Evolutionary conservation across 306 rosid genomes (phyloP).

Genomic region (Rosa rugosa): DNA sequence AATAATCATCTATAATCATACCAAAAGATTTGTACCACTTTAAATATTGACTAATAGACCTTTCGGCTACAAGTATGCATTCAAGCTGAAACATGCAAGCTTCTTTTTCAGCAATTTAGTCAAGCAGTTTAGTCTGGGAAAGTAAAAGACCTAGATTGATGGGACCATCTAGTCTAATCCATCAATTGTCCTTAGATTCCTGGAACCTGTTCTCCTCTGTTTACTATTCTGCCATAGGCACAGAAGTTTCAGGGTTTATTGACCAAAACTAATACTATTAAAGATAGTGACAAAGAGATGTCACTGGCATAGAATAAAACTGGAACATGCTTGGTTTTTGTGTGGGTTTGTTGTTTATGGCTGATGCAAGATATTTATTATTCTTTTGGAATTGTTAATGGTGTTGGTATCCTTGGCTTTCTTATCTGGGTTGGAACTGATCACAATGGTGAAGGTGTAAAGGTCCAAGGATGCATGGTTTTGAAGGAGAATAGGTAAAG

Average conservation of each 20-base stretch:
- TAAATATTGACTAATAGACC: background rate
- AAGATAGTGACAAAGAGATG: too few relatives aligned
- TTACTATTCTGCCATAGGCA: background rate
- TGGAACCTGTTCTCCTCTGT: background rate
- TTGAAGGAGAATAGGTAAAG: too few relatives aligned
- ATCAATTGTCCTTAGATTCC: background rate
- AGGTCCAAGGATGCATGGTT: too few relatives aligned
- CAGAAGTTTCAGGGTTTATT: too few relatives aligned
- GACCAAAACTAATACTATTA: background rate
- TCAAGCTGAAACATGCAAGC: too few relatives aligned
- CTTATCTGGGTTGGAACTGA: too few relatives aligned
- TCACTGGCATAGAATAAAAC: too few relatives aligned
- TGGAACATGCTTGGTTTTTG: too few relatives aligned
- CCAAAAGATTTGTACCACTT: background rate
- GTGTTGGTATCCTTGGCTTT: too few relatives aligned
- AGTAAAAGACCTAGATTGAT: background rate
- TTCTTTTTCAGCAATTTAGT: background rate
- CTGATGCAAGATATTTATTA: background rate
- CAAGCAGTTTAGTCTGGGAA: background rate
- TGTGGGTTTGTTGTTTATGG: background rate
- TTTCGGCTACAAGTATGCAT: background rate
- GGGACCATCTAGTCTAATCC: background rate
- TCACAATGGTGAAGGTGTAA: too few relatives aligned
- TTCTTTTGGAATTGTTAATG: too few relatives aligned
- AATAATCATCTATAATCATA: background rate